These are phyloP conservation scores for Trichoderma aggressivum DNA, from an alignment of 2,329 filamentous ascomycete species.

Conservation along the genomic window DNA sequence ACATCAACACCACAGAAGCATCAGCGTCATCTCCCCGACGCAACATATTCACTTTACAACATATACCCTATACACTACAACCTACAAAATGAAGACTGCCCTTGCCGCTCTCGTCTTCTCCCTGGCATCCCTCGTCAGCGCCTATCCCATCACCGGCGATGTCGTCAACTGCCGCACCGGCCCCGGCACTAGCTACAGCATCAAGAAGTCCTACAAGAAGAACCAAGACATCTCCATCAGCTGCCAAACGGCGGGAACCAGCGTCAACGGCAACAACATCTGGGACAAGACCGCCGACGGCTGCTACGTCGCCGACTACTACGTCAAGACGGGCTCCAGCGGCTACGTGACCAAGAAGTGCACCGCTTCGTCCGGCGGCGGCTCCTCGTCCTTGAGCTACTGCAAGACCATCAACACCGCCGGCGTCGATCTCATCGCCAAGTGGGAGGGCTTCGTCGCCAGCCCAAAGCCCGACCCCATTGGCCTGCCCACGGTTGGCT, in stretches of 20 bases:
- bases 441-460: not conserved
- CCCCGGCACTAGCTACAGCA: constrained; percentile 11
- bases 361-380: not conserved
- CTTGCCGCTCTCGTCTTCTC: not conserved
- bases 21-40: not conserved
- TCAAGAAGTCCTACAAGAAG: constrained; percentile 19
- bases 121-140: not conserved
- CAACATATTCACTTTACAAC: not conserved
- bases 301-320: constrained; percentile 22
- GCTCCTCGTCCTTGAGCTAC: not conserved
- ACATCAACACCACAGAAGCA: not conserved
- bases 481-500: constrained; percentile 48
- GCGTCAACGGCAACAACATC: constrained; percentile 18
- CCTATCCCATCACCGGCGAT: constrained; percentile 18
- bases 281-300: constrained; percentile 21
- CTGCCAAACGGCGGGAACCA: constrained; percentile 20
- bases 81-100: not conserved
- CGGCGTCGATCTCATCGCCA: not conserved
- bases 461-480: constrained; percentile 37
- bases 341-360: constrained; percentile 15
- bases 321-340: constrained; percentile 21
- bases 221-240: constrained; percentile 18
- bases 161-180: constrained; percentile 19
- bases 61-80: not conserved
- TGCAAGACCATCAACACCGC: not conserved